Evolutionary conservation across 305 asterid genomes (phyloP), one percentile per base, ranked within the genome.

Genomic region (Petunia hybrid): DNA sequence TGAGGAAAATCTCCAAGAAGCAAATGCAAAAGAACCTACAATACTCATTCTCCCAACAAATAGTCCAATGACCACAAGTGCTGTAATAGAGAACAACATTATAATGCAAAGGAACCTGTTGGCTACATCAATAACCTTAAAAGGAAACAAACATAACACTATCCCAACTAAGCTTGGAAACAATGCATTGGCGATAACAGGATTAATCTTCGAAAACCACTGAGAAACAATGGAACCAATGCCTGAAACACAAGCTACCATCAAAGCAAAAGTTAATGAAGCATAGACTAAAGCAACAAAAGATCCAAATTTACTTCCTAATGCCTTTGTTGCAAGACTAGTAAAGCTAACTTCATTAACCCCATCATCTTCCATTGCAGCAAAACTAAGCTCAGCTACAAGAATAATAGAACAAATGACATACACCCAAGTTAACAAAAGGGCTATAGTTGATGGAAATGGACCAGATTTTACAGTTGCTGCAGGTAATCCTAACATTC

Each of bases 401-500:
- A 86, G 85, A 59, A 86, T 76, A 36, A 86, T 84, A 14, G 89
- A 86, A 62, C 84, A 86, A 64, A 86, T 80, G 80, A 86, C 89
- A 65, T 84, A 86, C 5, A 84, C 65, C 89, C 89, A 82, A 55
- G 87, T 81, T 71, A 86, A 16, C 74, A 86, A 38, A 31, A 86
- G 82, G 75, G 84, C 77, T 56, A 80, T 7, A n/a, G 84, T 82
- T 38, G 89, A 84, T 60, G 89, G 89, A 42, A 84, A 3, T 68
- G 85, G 85, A 41, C 89, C 89, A 60, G 89, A 76, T 80, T 80
- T 84, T 68, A 86, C 77, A 62, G 87, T 82, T 38, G 79, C 82
- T 45, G 89, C 87, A 43, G 89, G 89, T 61, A 86, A 80, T 78
- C 89, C 87, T 60, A 86, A 80, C 89, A 86, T 84, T 79, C 87